These are phyloP conservation scores for Aspergillus sp. DNA, from an alignment of 2,329 filamentous ascomycete genomes.

Conservation along the genomic window DNA sequence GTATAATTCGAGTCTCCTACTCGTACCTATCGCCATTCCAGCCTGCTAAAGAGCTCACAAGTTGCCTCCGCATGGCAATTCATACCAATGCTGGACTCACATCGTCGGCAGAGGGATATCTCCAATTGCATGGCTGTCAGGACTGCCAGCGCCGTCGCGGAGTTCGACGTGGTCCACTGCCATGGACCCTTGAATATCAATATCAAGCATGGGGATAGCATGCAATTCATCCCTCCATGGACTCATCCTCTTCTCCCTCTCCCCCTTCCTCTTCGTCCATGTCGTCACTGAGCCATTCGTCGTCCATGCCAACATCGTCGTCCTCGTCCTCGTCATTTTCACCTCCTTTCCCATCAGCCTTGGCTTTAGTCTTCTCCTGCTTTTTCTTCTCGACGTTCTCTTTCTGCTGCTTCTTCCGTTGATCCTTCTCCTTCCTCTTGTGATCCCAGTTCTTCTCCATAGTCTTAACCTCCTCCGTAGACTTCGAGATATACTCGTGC, in stretches of 20 bases:
- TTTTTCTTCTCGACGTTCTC: slow-evolving; percentile 85
- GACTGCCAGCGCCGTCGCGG: too few relatives aligned
- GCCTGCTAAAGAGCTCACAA: too few relatives aligned
- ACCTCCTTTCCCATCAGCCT: slow-evolving; percentile 31
- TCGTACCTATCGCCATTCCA: too few relatives aligned
- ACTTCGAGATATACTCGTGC: slow-evolving; percentile 91
- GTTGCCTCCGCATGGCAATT: too few relatives aligned
- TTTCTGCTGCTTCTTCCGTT: slow-evolving; percentile 69
- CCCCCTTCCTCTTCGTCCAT: slow-evolving; percentile 37
- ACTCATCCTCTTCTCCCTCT: slow-evolving; percentile 30
- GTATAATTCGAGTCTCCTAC: too few relatives aligned
- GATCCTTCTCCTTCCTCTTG: slow-evolving; percentile 69
- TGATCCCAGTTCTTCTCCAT: slow-evolving; percentile 77
- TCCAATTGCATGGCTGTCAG: too few relatives aligned
- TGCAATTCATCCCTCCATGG: slow-evolving; percentile 33
- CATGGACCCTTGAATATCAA: too few relatives aligned
- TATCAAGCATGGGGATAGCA: too few relatives aligned
- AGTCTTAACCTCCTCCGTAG: slow-evolving; percentile 62
- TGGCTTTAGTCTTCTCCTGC: slow-evolving; percentile 49
- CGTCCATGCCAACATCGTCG: slow-evolving; percentile 45
- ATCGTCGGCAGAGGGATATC: too few relatives aligned
- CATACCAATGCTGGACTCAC: too few relatives aligned
- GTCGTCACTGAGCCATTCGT: slow-evolving; percentile 46
- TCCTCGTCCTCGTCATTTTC: slow-evolving; percentile 39
- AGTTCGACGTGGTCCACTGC: too few relatives aligned